These are phyloP conservation scores for Luffa aegyptiaca DNA, from an alignment of 306 rosid species.

Conservation along the genomic window DNA sequence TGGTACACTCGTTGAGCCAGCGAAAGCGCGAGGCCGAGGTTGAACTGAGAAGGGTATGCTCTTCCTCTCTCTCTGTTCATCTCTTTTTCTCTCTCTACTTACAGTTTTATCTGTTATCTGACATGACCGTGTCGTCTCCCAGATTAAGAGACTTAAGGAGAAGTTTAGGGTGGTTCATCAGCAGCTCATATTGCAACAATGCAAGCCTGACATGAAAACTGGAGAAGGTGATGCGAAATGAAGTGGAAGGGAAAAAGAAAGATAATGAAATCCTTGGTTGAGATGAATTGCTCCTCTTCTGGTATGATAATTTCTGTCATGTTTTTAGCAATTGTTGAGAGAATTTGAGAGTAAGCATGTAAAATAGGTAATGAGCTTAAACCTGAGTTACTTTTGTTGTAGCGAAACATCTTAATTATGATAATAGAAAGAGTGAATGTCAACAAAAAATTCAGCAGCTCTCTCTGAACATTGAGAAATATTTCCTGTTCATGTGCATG, in stretches of 20 bases:
- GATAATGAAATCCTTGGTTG: neutral
- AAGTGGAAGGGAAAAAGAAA: neutral
- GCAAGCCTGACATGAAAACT: slow-evolving; percentile 13
- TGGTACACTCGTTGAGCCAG: slow-evolving; percentile 59
- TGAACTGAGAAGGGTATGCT: slow-evolving; percentile 79
- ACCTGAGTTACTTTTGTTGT: neutral
- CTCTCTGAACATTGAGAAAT: neutral
- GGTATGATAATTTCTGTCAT: neutral
- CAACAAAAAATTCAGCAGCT: neutral
- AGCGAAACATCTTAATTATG: neutral
- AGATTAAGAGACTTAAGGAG: slow-evolving; percentile 90
- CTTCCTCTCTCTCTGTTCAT: neutral
- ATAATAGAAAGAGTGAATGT: neutral
- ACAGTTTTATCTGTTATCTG: neutral
- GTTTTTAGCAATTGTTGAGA: neutral
- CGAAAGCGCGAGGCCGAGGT: slow-evolving; percentile 66
- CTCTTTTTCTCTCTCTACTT: slow-evolving; percentile 1
- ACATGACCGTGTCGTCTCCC: slow-evolving; percentile 17
- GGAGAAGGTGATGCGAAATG: slow-evolving; percentile 10
- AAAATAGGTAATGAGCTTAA: neutral
- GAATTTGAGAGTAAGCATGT: neutral
- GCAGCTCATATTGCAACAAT: slow-evolving; percentile 45
- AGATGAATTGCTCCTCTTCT: neutral
- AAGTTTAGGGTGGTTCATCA: slow-evolving; percentile 73
- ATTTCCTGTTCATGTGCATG: neutral